phyloP scores from a whole-genome alignment of 2,329 filamentous ascomycete genomes.

The Penicillium sp. region DNA sequence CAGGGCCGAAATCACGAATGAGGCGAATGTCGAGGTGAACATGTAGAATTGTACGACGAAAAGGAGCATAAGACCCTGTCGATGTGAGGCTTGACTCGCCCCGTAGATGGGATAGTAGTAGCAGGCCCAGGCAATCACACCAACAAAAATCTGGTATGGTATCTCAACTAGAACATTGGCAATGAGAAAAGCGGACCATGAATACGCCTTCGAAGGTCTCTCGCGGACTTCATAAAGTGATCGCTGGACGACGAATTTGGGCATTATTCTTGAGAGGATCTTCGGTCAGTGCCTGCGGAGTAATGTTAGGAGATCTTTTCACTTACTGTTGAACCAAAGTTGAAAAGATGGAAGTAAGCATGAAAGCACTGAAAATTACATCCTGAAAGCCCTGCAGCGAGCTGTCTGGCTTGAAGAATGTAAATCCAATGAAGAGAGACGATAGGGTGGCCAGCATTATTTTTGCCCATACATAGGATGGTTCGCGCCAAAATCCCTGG shows the following conservation, averaged over 20 bases:
- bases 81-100: conserved; percentile 65
- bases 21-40: conserved; percentile 80
- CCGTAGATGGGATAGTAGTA: conserved; percentile 82
- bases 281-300: not conserved
- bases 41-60: conserved; percentile 75
- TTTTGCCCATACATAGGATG: conserved; percentile 86
- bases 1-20: conserved; percentile 75
- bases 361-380: conserved; percentile 85
- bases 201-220: conserved; percentile 80
- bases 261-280: conserved; percentile 59
- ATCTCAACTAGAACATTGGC: conserved; percentile 83
- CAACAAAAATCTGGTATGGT: conserved; percentile 77
- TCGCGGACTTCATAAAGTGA: conserved; percentile 84
- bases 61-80: conserved; percentile 79
- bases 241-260: conserved; percentile 81
- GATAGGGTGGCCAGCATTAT: conserved; percentile 64
- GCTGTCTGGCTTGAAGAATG: conserved; percentile 74
- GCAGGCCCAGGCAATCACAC: conserved; percentile 74
- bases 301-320: conserved; percentile 49
- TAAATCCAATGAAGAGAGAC: conserved; percentile 79
- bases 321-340: conserved; percentile 57
- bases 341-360: conserved; percentile 65
- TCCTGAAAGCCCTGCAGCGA: conserved; percentile 80
- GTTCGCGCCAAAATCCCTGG: conserved; percentile 87
- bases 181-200: conserved; percentile 83